Evolutionary conservation across 306 rosid genomes (phyloP), one percentile per base, ranked within the genome.

Genomic region (Sophora flavescens): DNA sequence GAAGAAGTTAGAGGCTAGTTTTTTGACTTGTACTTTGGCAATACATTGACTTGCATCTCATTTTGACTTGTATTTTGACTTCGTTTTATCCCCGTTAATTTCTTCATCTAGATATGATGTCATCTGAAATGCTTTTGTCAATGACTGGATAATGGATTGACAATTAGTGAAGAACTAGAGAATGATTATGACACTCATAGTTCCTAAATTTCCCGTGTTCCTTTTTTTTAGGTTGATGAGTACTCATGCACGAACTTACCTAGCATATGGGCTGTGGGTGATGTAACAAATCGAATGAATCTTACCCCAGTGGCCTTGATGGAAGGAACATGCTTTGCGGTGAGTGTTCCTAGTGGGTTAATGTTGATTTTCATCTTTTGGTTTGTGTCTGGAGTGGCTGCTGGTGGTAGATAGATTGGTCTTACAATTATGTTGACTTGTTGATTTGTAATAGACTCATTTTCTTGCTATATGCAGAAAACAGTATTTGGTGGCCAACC

Each of bases 261-360:
- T 61, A 95, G 89, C 84, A 87, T 95, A 78, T 95, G 97, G 96
- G 98, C 97, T 79, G 92, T 95, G 59, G 98, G 98, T 70, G 97
- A 95, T 86, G 97, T 92, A 76, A 92, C 98, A 73, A 88, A 95
- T 62, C 88, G 98, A 50, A 69, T 84, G 68, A 95, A 92, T 83
- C 97, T 95, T 58, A 95, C 98, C 12, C 98, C 98, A 1, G 97
- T 95, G 81, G 98, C 98, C 83, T 80, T 92, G 75, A 85, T 92
- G 98, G 97, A 95, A 85, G 96, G 93, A 76, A 84, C 93, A 13
- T 83, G 74, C 82, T 90, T 95, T 79, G 96, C 95, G 38, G 97
- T 95, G 87, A 73, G 97, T 84, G 47, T 76, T 83, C 44, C 48
- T 35, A 66, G 30, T 74, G 50, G 63, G 54, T 35, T 26, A 60